Evolutionary conservation across 164 flowering plant species (phyloP).

Genomic region (Chloranthus sessilifolius): DNA sequence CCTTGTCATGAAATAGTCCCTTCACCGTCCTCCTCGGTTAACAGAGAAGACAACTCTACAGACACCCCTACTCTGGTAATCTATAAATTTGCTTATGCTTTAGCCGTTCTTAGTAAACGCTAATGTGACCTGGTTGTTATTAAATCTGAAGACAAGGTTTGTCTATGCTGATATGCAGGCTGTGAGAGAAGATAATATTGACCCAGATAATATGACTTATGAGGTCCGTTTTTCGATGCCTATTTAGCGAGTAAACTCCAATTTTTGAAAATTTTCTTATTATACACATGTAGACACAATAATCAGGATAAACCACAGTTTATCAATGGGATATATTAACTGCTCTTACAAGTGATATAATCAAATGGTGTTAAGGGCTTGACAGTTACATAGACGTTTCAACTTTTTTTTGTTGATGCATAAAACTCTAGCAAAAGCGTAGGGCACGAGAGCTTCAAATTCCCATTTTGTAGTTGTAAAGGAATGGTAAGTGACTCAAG

Average conservation of each 20-base stretch:
- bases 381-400: no score
- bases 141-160: constrained; percentile 3
- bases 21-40: constrained; percentile 13
- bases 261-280: no score
- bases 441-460: no score
- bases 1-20: constrained; percentile 2
- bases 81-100: not conserved
- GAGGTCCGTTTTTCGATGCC: constrained; percentile 20
- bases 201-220: constrained; percentile 36
- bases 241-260: not conserved
- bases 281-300: no score
- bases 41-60: constrained; percentile 17
- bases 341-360: no score
- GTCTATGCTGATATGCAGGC: constrained; percentile 18
- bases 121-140: not conserved
- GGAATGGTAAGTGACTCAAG: no score
- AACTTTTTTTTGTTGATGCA: no score
- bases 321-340: no score
- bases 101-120: not conserved
- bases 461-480: no score
- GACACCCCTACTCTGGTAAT: constrained; percentile 18
- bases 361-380: no score
- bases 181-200: constrained; percentile 28
- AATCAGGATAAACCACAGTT: no score
- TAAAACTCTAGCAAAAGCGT: no score